Conservation (phyloP, 2,329 filamentous ascomycete species). For the Neoarthrinium moseri region DNA sequence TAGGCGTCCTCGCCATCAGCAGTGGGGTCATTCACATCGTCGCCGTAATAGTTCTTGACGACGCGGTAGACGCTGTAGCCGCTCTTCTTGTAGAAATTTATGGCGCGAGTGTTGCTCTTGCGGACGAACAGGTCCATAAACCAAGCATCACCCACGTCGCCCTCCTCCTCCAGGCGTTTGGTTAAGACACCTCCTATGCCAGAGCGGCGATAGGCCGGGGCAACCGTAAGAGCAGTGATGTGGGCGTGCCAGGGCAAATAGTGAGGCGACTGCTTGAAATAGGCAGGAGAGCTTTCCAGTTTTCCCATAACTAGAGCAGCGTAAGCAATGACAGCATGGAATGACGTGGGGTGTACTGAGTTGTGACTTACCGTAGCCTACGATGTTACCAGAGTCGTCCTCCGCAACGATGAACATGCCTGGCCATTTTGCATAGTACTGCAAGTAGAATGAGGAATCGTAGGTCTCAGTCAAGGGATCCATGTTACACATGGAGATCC, state of each 20-base stretch:
- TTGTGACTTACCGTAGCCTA: conserved; percentile 77
- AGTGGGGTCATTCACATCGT: conserved; percentile 67
- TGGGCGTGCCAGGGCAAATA: conserved; percentile 99
- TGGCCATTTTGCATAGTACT: conserved; percentile 95
- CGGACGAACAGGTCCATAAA: conserved; percentile 96
- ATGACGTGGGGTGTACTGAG: too few species aligned
- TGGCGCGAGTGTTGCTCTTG: conserved; percentile 82
- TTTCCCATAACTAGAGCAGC: conserved; percentile 84
- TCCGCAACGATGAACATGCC: conserved; percentile 91
- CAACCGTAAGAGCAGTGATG: conserved; percentile 92
- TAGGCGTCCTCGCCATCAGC: conserved; percentile 79
- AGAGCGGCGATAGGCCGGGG: conserved; percentile 79
- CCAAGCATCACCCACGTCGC: conserved; percentile 82
- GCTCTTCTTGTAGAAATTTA: conserved; percentile 84
- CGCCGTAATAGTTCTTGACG: conserved; percentile 90
- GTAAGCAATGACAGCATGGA: too few species aligned
- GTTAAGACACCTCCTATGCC: conserved; percentile 85
- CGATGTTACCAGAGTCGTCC: conserved; percentile 80
- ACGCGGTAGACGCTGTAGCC: conserved; percentile 89
- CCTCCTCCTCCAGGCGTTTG: conserved; percentile 76
- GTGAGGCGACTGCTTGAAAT: conserved; percentile 74
- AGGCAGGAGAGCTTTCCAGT: conserved; percentile 80
- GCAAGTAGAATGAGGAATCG: conserved; percentile 90
- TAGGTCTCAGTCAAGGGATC: conserved; percentile 98
- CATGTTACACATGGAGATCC: conserved; percentile 91